phyloP scores from a whole-genome alignment of 1,284 basidiomycete genomes.

The Cystobasidium pallidum region DNA sequence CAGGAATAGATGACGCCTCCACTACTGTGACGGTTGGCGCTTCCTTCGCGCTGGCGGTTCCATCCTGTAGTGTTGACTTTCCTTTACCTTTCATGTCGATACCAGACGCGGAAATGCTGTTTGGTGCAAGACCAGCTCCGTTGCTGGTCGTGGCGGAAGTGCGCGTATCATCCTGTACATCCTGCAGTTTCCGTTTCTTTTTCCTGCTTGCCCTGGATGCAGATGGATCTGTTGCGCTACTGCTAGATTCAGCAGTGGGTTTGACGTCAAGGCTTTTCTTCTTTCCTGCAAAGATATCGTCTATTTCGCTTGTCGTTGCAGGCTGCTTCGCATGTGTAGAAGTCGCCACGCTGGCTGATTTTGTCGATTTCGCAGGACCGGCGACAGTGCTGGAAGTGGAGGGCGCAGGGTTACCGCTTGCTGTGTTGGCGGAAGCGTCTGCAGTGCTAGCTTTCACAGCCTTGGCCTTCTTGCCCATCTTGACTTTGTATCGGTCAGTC shows the following conservation, averaged over 20 bases:
- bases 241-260: neutral
- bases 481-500: neutral
- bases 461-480: constrained; percentile 8
- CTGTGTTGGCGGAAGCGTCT: neutral
- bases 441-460: neutral
- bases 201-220: neutral
- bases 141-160: too few species aligned
- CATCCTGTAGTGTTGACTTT: neutral
- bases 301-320: constrained; percentile 48
- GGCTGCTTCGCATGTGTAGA: constrained; percentile 38
- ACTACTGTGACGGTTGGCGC: constrained; percentile 17
- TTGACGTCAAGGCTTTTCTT: constrained; percentile 16
- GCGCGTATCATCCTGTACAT: neutral
- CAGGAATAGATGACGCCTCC: constrained; percentile 19
- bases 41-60: neutral
- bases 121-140: too few species aligned
- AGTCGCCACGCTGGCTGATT: neutral
- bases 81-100: constrained; percentile 3
- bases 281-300: constrained; percentile 51
- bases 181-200: constrained; percentile 9
- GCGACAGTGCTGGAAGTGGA: neutral
- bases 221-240: neutral
- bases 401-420: neutral
- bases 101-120: neutral
- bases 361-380: constrained; percentile 12